Evolutionary conservation across 345 rosid genomes (phyloP).

Genomic region (Sonneratia alba): DNA sequence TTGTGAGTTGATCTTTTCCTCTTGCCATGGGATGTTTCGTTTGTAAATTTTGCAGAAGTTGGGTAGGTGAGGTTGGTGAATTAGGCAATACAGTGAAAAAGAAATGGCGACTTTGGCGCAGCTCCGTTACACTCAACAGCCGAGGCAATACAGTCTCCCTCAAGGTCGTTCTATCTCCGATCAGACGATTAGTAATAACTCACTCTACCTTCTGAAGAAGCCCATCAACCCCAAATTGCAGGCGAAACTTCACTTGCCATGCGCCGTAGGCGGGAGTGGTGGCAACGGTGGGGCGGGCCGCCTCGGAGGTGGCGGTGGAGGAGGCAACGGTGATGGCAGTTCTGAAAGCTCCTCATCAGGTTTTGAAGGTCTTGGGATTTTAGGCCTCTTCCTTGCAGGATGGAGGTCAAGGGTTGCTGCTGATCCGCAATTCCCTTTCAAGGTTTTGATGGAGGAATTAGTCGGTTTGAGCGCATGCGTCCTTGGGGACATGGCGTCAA

Average conservation of each 20-base stretch:
- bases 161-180: conserved; percentile 16
- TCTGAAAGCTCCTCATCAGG: conserved; percentile 18
- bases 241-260: conserved; percentile 12
- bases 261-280: conserved; percentile 36
- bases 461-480: conserved; percentile 87
- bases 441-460: conserved; percentile 89
- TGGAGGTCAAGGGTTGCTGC: conserved; percentile 93
- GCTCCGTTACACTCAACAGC: conserved; percentile 22
- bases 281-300: conserved; percentile 24
- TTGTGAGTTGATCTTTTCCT: background rate
- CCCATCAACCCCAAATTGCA: background rate
- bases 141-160: conserved; percentile 14
- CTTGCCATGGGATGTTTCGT: background rate
- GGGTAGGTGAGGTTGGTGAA: conserved; percentile 15
- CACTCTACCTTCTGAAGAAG: conserved; percentile 8
- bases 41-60: conserved; percentile 2
- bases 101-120: conserved; percentile 33
- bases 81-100: background rate
- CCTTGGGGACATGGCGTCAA: conserved; percentile 94
- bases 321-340: conserved; percentile 18
- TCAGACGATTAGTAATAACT: conserved; percentile 14
- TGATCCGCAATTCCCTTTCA: conserved; percentile 90
- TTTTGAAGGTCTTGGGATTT: conserved; percentile 32
- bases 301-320: conserved; percentile 15
- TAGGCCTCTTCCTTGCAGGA: conserved; percentile 60